Conservation (phyloP, 2,329 filamentous ascomycete species). For the Parafenestella ontariensis region DNA sequence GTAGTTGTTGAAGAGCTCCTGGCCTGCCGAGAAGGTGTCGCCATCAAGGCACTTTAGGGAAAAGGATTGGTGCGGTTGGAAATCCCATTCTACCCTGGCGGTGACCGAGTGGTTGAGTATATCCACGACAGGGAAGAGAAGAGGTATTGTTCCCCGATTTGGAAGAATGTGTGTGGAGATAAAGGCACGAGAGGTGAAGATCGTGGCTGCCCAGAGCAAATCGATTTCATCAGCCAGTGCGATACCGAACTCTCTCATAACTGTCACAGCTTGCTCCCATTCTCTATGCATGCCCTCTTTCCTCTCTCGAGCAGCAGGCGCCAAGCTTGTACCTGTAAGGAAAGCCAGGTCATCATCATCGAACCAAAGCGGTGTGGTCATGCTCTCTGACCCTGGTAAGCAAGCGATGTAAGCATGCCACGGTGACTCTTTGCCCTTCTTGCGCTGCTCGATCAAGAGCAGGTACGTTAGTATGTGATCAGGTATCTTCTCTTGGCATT, state of each 20-base stretch:
- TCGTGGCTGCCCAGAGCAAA: slow-evolving; percentile 58
- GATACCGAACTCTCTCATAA: slow-evolving; percentile 25
- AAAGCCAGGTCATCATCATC: slow-evolving; percentile 42
- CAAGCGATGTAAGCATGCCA: slow-evolving; percentile 48
- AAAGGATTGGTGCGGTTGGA: slow-evolving; percentile 42
- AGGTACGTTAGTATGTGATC: slow-evolving; percentile 45
- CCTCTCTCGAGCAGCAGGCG: slow-evolving; percentile 31
- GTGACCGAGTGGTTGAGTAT: slow-evolving; percentile 57
- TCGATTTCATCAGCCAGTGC: slow-evolving; percentile 22
- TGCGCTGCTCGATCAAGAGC: slow-evolving; percentile 46
- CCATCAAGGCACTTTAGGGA: slow-evolving; percentile 48
- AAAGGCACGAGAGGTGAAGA: slow-evolving; percentile 61
- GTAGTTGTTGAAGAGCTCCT: slow-evolving; percentile 62
- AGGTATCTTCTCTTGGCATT: slow-evolving; percentile 35
- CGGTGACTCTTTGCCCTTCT: slow-evolving; percentile 30
- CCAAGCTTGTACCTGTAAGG: slow-evolving; percentile 46
- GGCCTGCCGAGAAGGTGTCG: slow-evolving; percentile 43
- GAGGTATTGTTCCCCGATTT: slow-evolving; percentile 37
- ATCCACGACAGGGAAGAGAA: slow-evolving; percentile 60
- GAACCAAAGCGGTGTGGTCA: slow-evolving; percentile 51
- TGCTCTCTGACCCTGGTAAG: slow-evolving; percentile 37
- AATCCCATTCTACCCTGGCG: slow-evolving; percentile 57
- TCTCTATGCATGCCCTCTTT: slow-evolving; percentile 28
- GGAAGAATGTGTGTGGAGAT: slow-evolving; percentile 50
- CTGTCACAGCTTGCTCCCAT: slow-evolving; percentile 30